phyloP scores from a whole-genome alignment of 306 rosid genomes.

The Cucumis melo region DNA sequence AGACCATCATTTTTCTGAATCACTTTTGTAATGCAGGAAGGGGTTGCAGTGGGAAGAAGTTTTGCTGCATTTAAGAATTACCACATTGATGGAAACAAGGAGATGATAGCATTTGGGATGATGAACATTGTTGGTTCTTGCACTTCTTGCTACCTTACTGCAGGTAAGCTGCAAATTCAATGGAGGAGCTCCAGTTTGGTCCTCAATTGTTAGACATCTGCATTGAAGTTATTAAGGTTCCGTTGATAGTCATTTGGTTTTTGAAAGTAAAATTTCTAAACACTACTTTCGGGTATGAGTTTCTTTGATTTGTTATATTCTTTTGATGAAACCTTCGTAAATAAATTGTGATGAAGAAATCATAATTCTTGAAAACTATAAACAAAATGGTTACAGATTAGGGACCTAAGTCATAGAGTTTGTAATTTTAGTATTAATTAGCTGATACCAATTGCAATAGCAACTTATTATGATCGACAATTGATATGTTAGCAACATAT shows the following conservation, averaged over 20 bases:
- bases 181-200: background rate
- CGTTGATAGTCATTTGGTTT: background rate
- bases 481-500: background rate
- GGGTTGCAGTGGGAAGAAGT: slow-evolving; percentile 41
- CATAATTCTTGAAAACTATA: background rate
- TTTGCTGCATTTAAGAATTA: slow-evolving; percentile 31
- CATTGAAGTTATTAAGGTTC: background rate
- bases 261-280: too few species aligned
- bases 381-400: background rate
- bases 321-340: background rate
- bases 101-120: slow-evolving; percentile 43
- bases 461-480: background rate
- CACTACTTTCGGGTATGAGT: background rate
- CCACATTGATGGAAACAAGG: slow-evolving; percentile 40
- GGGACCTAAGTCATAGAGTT: background rate
- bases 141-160: slow-evolving; percentile 37
- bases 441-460: too few species aligned
- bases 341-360: background rate
- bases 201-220: background rate
- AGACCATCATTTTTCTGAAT: too few species aligned
- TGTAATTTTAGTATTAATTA: background rate
- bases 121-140: slow-evolving; percentile 46
- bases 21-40: too few species aligned
- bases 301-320: background rate
- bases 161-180: slow-evolving; percentile 10